Percentiles rank a stretch among this genome's conserved stretches.
These are phyloP conservation scores for Tulasnella sp. DNA, from an alignment of 768 basidiomycete species.

Conservation along the genomic window DNA sequence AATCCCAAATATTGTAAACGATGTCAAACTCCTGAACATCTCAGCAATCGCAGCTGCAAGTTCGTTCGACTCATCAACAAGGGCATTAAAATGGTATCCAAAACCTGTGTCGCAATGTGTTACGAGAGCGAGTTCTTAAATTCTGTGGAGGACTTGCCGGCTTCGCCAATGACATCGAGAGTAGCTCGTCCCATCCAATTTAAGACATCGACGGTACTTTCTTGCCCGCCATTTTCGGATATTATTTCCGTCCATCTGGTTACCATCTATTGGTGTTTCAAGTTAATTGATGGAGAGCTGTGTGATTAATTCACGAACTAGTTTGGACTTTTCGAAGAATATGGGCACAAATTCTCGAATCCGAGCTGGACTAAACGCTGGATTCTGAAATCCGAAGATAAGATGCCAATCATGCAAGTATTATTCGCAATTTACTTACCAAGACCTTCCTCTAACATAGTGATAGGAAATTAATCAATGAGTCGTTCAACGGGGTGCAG, in stretches of 20 bases:
- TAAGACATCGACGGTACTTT: constrained; percentile 5
- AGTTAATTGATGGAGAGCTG: background rate
- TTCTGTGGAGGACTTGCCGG: constrained; percentile 16
- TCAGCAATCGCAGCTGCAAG: constrained; percentile 3
- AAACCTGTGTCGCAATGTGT: background rate
- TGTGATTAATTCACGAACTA: constrained; percentile 25
- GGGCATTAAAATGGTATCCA: constrained; percentile 11
- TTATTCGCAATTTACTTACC: background rate
- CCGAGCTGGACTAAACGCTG: constrained; percentile 28
- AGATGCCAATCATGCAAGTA: background rate
- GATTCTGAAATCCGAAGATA: background rate
- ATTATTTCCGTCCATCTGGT: constrained; percentile 19
- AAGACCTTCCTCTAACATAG: constrained; percentile 8
- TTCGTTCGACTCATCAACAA: constrained; percentile 1
- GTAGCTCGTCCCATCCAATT: constrained; percentile 15
- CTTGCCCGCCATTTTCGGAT: constrained; percentile 5
- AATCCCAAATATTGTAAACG: background rate
- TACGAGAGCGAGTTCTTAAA: background rate
- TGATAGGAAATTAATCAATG: background rate
- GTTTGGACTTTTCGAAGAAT: constrained; percentile 42
- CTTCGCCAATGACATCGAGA: constrained; percentile 21
- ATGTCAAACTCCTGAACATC: background rate
- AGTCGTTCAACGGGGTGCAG: background rate
- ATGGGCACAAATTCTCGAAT: constrained; percentile 44
- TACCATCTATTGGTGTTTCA: background rate